These are phyloP conservation scores for Neofusicoccum umdonicola DNA, from an alignment of 2,329 filamentous ascomycete species.

Conservation along the genomic window DNA sequence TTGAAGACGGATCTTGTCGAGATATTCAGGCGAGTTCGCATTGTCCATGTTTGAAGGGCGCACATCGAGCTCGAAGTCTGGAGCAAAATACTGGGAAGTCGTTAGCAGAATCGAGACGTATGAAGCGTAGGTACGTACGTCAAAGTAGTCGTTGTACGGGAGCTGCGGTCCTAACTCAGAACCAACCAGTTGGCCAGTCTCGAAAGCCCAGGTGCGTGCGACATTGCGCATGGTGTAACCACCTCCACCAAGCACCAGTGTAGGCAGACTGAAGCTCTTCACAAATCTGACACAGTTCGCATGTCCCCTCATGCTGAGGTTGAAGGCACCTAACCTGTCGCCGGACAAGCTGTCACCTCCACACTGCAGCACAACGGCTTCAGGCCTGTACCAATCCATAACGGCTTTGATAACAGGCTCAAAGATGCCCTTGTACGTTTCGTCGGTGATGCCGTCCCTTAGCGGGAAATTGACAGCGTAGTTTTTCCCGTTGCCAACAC, in stretches of 20 bases:
- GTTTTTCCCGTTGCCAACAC: conserved; percentile 65
- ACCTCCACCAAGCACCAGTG: conserved; percentile 64
- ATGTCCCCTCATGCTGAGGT: conserved; percentile 67
- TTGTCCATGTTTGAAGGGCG: conserved; percentile 72
- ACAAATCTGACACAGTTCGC: conserved; percentile 69
- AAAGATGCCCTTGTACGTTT: conserved; percentile 66
- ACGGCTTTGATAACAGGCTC: conserved; percentile 66
- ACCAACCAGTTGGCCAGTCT: conserved; percentile 79
- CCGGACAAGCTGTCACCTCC: conserved; percentile 67
- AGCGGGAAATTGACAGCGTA: conserved; percentile 69
- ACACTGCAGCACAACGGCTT: conserved; percentile 67
- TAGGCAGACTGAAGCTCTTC: conserved; percentile 65
- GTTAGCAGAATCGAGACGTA: neutral
- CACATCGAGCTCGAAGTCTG: conserved; percentile 68
- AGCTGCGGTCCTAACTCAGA: conserved; percentile 78
- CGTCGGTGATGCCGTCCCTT: conserved; percentile 66
- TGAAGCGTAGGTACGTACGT: conserved; percentile 41
- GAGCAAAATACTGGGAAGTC: conserved; percentile 59
- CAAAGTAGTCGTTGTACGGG: conserved; percentile 96
- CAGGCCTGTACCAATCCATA: conserved; percentile 67
- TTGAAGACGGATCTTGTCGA: conserved; percentile 65
- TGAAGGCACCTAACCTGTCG: conserved; percentile 67
- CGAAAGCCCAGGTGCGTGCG: conserved; percentile 60
- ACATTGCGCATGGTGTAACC: conserved; percentile 70
- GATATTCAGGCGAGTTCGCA: conserved; percentile 65